Evolutionary conservation across 78 protist genomes (phyloP), one percentile per base, ranked within the genome.

Genomic region (Polysphondylium violaceum): DNA sequence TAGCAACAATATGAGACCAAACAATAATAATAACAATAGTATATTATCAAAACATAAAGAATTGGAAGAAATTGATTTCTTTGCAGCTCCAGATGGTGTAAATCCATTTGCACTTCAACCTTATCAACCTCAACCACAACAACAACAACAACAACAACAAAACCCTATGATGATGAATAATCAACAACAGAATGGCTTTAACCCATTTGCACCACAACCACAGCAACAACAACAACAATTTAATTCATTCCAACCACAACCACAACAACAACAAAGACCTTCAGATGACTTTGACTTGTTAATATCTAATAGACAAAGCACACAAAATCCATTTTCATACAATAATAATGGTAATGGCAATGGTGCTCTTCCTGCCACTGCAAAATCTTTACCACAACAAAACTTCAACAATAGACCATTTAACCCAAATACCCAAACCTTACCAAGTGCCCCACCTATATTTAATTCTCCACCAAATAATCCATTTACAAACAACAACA

Each of bases 21-120:
- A n/a, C n/a, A n/a, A n/a, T n/a, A n/a, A n/a, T n/a, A n/a, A n/a
- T n/a, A n/a, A n/a, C n/a, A n/a, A n/a, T 47, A 16, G 60, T 16
- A 33, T 21, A 16, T 38, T 68, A 19, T 33, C 63, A 31, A 72
- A 50, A 51, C 78, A 72, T 72, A 72, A 72, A 33, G 78, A 72
- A 31, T 31, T 72, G 38, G 78, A 72, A 72, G 78, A 72, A 51
- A 72, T 72, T 72, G 78, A 72, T 31, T 72, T 72, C 44, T 72
- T 72, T 51, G 51, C 44, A 72, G 78, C 78, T 41, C 78, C 78
- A 19, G 78, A 72, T 51, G 64, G 64, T 12, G 43, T 44, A 9
- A 72, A 55, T 35, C 63, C 78, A 51, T 72, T 43, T 72, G 11
- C 58, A 12, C n/a, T 65, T 38, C 73, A 65, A 38, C 73, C 73